Evolutionary conservation across 345 rosid genomes (phyloP).

Genomic region (Lumnitzera racemosa): DNA sequence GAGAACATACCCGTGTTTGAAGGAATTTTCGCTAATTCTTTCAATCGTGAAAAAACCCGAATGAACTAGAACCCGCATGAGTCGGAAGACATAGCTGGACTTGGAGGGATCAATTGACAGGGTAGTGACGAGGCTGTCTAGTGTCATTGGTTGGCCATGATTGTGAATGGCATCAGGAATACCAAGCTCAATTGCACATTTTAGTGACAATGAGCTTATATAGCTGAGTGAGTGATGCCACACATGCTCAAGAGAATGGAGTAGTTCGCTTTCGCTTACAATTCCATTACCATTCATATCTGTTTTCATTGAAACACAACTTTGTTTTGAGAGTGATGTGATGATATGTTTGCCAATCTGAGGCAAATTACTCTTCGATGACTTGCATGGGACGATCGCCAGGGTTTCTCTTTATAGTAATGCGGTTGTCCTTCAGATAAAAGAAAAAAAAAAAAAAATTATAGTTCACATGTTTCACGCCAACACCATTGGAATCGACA

Average conservation of each 20-base stretch:
- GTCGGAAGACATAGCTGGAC: conserved; percentile 14
- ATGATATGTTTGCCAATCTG: too few relatives aligned
- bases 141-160: conserved; percentile 36
- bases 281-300: neutral
- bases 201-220: conserved; percentile 36
- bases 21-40: conserved; percentile 1
- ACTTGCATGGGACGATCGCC: too few relatives aligned
- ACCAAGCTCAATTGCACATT: conserved; percentile 37
- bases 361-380: too few relatives aligned
- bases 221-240: conserved; percentile 29
- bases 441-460: too few relatives aligned
- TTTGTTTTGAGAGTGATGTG: too few relatives aligned
- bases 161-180: conserved; percentile 37
- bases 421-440: too few relatives aligned
- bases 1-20: conserved; percentile 16
- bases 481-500: too few relatives aligned
- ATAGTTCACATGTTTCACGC: too few relatives aligned
- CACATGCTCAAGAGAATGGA: conserved; percentile 29
- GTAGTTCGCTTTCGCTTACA: conserved; percentile 9
- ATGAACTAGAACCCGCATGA: conserved; percentile 36
- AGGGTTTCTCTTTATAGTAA: too few relatives aligned
- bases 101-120: conserved; percentile 21
- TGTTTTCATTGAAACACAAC: neutral
- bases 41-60: conserved; percentile 30
- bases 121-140: conserved; percentile 18